Evolutionary conservation across 805 yeast species (phyloP).

Genomic region (Saturnispora quitensis): DNA sequence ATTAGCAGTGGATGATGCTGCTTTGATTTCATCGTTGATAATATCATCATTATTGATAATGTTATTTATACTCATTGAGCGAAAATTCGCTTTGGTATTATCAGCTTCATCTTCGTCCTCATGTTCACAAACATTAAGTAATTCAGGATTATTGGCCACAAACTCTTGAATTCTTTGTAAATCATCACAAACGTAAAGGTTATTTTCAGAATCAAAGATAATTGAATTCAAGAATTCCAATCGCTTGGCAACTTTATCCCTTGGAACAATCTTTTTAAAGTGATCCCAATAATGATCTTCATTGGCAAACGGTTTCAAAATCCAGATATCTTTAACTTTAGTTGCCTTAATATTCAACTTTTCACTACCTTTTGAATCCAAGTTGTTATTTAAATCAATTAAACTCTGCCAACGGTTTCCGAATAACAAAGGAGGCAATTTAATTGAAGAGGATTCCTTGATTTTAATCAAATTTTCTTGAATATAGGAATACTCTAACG

Average conservation of each 20-base stretch:
- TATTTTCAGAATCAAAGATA: conserved; percentile 19
- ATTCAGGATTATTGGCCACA: conserved; percentile 1
- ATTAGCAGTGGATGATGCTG: not conserved
- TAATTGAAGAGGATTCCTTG: not conserved
- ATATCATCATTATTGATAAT: not conserved
- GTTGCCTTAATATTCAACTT: conserved; percentile 10
- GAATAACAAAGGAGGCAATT: conserved; percentile 15
- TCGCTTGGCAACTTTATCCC: conserved; percentile 10
- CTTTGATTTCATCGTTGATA: not conserved
- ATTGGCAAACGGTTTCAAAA: conserved; percentile 13
- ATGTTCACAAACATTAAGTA: conserved; percentile 9
- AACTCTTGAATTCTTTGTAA: conserved; percentile 9
- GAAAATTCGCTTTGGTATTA: not conserved
- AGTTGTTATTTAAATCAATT: conserved; percentile 2
- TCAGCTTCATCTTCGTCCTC: conserved; percentile 7
- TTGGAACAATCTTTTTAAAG: conserved; percentile 16
- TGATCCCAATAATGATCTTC: conserved; percentile 14
- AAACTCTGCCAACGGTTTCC: conserved; percentile 11
- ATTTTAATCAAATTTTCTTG: conserved; percentile 11
- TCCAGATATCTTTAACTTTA: conserved; percentile 10
- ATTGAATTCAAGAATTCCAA: conserved; percentile 15
- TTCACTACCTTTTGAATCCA: not conserved
- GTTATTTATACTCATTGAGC: not conserved
- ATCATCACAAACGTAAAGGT: conserved; percentile 14
- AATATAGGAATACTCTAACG: conserved; percentile 20